These are phyloP conservation scores for Rhododendron henanense DNA, from an alignment of 148 eudicot species.

Conservation along the genomic window DNA sequence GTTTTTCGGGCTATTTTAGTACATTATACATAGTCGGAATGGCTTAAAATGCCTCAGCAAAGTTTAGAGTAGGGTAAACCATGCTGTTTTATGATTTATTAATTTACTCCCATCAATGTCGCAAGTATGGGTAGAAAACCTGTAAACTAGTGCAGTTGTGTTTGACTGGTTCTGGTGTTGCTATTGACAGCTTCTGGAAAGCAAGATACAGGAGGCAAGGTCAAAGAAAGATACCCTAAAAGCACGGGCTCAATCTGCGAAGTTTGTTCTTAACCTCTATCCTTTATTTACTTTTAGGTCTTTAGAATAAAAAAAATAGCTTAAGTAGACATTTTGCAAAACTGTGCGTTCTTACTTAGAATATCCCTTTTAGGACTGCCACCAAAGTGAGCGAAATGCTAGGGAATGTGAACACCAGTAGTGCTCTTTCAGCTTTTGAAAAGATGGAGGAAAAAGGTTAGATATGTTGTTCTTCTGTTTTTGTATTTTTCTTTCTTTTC, in stretches of 20 bases:
- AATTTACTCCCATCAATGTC: not conserved
- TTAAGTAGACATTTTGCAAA: not conserved
- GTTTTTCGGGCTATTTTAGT: not conserved
- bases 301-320: not conserved
- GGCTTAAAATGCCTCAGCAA: not conserved
- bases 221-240: slow-evolving; percentile 95
- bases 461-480: slow-evolving; percentile 4
- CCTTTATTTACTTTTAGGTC: not conserved
- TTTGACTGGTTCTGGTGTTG: slow-evolving; percentile 10
- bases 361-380: slow-evolving; percentile 56
- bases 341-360: not conserved
- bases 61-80: not conserved
- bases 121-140: not conserved
- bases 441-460: slow-evolving; percentile 98
- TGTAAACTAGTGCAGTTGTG: not conserved
- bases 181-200: slow-evolving; percentile 73
- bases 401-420: slow-evolving; percentile 91
- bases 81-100: slow-evolving; percentile 8
- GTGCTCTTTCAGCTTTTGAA: slow-evolving; percentile 96
- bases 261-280: slow-evolving; percentile 40
- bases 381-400: slow-evolving; percentile 91
- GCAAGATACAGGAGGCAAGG: slow-evolving; percentile 94
- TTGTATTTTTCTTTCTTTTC: not conserved
- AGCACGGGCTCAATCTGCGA: slow-evolving; percentile 98
- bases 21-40: not conserved